phyloP scores from a whole-genome alignment of 2,329 filamentous ascomycete species.

The Colletotrichum cereale region DNA sequence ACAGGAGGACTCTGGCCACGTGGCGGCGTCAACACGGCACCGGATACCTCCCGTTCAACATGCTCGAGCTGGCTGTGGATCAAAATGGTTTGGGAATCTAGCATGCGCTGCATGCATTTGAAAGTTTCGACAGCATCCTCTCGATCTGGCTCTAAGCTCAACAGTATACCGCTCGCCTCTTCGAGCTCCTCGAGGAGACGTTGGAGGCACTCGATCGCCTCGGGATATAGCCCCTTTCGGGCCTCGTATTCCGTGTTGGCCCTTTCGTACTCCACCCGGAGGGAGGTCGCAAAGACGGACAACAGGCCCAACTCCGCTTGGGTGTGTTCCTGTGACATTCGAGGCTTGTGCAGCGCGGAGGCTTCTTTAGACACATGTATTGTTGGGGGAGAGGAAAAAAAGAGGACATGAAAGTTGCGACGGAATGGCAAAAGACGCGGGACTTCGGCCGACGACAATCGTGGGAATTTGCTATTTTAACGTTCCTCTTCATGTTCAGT shows the following conservation, averaged over 20 bases:
- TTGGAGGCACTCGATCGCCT: slow-evolving; percentile 5
- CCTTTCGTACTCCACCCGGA: slow-evolving; percentile 25
- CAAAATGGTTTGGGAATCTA: slow-evolving; percentile 10
- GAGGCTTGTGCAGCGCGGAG: not conserved
- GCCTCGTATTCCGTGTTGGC: not conserved
- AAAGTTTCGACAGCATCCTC: not conserved
- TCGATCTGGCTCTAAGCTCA: not conserved
- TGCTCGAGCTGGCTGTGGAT: slow-evolving; percentile 12
- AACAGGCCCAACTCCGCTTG: slow-evolving; percentile 3
- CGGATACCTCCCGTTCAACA: not conserved
- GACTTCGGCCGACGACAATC: not conserved
- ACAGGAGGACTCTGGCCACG: not conserved
- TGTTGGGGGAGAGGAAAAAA: not conserved
- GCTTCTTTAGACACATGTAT: not conserved
- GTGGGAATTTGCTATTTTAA: slow-evolving; percentile 13
- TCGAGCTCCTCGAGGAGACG: slow-evolving; percentile 6
- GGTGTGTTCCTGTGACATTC: not conserved
- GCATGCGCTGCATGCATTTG: not conserved
- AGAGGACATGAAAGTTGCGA: not conserved
- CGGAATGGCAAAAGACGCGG: not conserved
- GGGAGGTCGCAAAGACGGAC: slow-evolving; percentile 1
- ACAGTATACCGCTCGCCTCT: not conserved
- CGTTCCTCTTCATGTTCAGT: not conserved
- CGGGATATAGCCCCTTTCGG: not conserved
- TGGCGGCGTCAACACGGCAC: not conserved